These are phyloP conservation scores for Takashimella tepidaria DNA, from an alignment of 1,284 basidiomycete species.

Conservation along the genomic window DNA sequence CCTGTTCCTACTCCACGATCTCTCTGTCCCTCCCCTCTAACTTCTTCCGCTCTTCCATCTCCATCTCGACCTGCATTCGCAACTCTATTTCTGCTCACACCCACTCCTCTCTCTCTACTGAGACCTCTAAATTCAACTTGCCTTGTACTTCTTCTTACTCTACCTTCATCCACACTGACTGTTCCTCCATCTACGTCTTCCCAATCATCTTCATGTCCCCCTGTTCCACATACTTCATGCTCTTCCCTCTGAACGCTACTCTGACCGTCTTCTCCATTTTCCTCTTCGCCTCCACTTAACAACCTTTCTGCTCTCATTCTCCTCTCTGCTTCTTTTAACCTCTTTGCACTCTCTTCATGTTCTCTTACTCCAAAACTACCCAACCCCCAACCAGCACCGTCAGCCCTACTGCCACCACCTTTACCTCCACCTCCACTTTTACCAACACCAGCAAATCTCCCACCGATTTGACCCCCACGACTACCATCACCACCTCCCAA, in stretches of 20 bases:
- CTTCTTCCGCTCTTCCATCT: constrained; percentile 12
- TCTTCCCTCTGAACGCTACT: not conserved
- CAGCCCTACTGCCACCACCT: constrained; percentile 18
- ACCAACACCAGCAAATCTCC: not conserved
- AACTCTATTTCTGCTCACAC: not conserved
- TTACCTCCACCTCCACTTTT: not conserved
- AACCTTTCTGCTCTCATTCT: constrained; percentile 28
- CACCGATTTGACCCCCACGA: not conserved
- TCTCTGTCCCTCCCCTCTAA: constrained; percentile 10
- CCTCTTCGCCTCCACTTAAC: constrained; percentile 11
- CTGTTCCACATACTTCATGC: constrained; percentile 12
- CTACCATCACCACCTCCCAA: not conserved
- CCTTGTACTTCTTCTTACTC: constrained; percentile 32
- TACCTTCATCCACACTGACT: constrained; percentile 58
- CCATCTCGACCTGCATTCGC: not conserved
- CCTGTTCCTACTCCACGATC: constrained; percentile 51
- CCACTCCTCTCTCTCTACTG: constrained; percentile 55
- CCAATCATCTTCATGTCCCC: constrained; percentile 29
- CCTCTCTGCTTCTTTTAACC: constrained; percentile 37
- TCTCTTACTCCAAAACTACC: constrained; percentile 62
- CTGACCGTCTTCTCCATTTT: constrained; percentile 1
- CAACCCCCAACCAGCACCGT: constrained; percentile 56
- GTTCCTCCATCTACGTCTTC: constrained; percentile 56
- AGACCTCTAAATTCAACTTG: constrained; percentile 18
- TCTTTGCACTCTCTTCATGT: constrained; percentile 42